A percentile compares a stretch with the other conserved stretches of the same genome.
These are phyloP conservation scores for Colletotrichum neosansevieriae DNA, from an alignment of 2,329 filamentous ascomycete genomes.

Conservation along the genomic window DNA sequence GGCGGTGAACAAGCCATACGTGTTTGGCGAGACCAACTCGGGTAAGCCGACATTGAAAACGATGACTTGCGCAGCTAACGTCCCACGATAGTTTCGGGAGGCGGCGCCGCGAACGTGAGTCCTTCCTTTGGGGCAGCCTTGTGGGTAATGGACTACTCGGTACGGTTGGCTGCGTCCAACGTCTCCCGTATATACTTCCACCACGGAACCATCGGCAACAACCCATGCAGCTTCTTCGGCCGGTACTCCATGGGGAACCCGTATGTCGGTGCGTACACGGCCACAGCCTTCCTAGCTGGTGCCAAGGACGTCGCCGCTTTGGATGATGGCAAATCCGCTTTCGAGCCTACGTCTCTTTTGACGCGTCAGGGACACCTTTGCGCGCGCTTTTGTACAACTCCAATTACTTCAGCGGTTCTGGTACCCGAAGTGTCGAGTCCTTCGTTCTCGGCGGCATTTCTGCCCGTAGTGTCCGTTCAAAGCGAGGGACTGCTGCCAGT, in stretches of 20 bases:
- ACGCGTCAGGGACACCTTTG: slow-evolving; percentile 4
- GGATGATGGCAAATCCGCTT: slow-evolving; percentile 56
- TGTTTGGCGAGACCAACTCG: slow-evolving; percentile 64
- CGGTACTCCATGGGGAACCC: slow-evolving; percentile 62
- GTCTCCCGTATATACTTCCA: slow-evolving; percentile 57
- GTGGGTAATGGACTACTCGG: slow-evolving; percentile 55
- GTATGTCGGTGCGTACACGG: slow-evolving; percentile 63
- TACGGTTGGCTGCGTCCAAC: slow-evolving; percentile 27
- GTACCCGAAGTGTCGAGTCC: slow-evolving; percentile 4
- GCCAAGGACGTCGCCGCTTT: slow-evolving; percentile 58
- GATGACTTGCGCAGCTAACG: neutral
- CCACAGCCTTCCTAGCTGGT: slow-evolving; percentile 58
- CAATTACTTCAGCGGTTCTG: slow-evolving; percentile 51
- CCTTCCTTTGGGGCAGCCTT: slow-evolving; percentile 55
- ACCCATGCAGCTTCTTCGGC: slow-evolving; percentile 62
- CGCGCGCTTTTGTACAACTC: slow-evolving; percentile 60
- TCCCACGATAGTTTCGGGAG: slow-evolving; percentile 14
- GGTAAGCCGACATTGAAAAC: slow-evolving; percentile 46
- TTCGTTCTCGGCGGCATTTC: slow-evolving; percentile 17
- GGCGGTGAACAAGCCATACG: slow-evolving; percentile 55
- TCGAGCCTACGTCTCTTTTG: slow-evolving; percentile 61
- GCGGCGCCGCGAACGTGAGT: slow-evolving; percentile 31
- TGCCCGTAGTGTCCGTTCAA: slow-evolving; percentile 1
- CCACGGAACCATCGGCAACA: slow-evolving; percentile 64
- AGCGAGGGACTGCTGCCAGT: slow-evolving; percentile 24